These are phyloP conservation scores for Dendrobium huoshanense DNA, from an alignment of 106 monocot genomes.

Conservation along the genomic window DNA sequence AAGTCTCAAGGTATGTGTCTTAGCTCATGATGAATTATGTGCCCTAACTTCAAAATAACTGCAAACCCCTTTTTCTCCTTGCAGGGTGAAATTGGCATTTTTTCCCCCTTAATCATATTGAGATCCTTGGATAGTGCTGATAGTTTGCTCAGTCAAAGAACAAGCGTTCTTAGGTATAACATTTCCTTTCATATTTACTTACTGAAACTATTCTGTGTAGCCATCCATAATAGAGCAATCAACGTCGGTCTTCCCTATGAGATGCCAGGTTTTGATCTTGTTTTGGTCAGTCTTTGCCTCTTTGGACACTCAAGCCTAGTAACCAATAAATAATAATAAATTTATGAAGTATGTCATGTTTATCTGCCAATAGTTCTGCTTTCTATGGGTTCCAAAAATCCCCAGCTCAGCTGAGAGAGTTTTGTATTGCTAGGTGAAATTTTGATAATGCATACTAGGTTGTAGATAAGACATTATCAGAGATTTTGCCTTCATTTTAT, in stretches of 20 bases:
- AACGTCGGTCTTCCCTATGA: not conserved
- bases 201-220: not conserved
- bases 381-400: too few relatives aligned
- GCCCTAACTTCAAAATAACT: not conserved
- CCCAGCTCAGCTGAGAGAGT: too few relatives aligned
- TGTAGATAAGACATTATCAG: too few relatives aligned
- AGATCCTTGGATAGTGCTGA: conserved; percentile 80
- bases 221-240: not conserved
- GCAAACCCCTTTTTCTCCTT: not conserved
- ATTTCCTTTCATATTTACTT: conserved; percentile 4
- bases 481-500: too few relatives aligned
- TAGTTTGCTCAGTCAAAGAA: conserved; percentile 56
- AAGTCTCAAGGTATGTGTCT: conserved; percentile 76
- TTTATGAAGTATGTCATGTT: not conserved
- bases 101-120: conserved; percentile 89
- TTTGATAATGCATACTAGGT: too few relatives aligned
- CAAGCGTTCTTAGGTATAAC: conserved; percentile 77
- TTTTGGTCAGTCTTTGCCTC: not conserved
- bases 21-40: not conserved
- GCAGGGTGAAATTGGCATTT: conserved; percentile 95
- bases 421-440: too few relatives aligned
- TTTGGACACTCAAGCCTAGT: not conserved
- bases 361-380: not conserved
- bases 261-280: not conserved
- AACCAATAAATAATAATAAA: not conserved